phyloP scores from a whole-genome alignment of 441 rosid genomes.

The Iberis amara region DNA sequence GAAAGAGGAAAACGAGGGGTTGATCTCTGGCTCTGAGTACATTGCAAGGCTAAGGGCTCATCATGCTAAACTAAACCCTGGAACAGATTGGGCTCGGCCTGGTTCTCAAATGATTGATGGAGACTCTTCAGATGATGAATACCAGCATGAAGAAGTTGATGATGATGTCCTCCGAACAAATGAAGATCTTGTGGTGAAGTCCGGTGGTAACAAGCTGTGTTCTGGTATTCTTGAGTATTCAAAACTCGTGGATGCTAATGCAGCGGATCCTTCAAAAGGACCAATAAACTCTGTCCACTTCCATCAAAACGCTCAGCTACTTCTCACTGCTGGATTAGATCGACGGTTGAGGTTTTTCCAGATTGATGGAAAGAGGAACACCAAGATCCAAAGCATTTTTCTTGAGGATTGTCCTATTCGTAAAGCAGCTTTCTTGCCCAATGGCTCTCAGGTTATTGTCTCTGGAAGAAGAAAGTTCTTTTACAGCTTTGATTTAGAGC shows the following conservation, averaged over 20 bases:
- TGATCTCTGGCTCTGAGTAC: constrained; percentile 67
- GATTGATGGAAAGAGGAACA: constrained; percentile 86
- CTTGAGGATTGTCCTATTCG: constrained; percentile 82
- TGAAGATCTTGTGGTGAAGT: constrained; percentile 75
- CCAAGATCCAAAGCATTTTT: constrained; percentile 75
- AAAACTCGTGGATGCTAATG: constrained; percentile 70
- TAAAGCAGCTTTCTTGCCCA: constrained; percentile 75
- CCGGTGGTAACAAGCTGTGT: constrained; percentile 40
- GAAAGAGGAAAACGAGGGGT: constrained; percentile 65
- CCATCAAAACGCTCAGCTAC: constrained; percentile 75
- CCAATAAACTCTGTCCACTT: constrained; percentile 76
- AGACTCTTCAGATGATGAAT: constrained; percentile 42
- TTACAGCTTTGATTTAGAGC: constrained; percentile 79
- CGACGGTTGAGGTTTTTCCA: constrained; percentile 69
- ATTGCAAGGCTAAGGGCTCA: constrained; percentile 77
- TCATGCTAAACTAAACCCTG: constrained; percentile 72
- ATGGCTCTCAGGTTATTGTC: constrained; percentile 84
- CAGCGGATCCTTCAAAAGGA: constrained; percentile 58
- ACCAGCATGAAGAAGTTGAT: constrained; percentile 43
- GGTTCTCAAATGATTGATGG: constrained; percentile 33
- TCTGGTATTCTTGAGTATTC: constrained; percentile 81
- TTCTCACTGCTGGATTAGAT: constrained; percentile 75
- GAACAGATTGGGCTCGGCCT: constrained; percentile 79
- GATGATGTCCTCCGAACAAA: constrained; percentile 59
- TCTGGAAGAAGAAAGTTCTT: constrained; percentile 89